These are phyloP conservation scores for Termitomyces sp. DNA, from an alignment of 768 basidiomycete species.

Conservation along the genomic window DNA sequence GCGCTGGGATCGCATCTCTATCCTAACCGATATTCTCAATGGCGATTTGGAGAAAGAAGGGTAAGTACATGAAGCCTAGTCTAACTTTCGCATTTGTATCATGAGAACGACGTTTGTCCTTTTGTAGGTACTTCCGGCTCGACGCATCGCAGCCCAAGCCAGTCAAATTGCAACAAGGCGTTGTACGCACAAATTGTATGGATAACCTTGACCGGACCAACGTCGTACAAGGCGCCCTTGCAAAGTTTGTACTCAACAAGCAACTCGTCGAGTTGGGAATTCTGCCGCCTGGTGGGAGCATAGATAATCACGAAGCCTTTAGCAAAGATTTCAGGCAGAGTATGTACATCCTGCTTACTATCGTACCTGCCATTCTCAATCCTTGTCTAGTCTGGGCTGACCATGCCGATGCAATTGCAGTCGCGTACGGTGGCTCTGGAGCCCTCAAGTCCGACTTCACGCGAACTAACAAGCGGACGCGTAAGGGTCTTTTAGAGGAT, in stretches of 20 bases:
- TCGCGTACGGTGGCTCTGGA: constrained; percentile 91
- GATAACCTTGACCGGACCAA: constrained; percentile 96
- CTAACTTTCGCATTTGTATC: background rate
- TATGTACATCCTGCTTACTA: constrained; percentile 33
- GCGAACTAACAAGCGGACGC: constrained; percentile 84
- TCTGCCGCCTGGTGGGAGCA: constrained; percentile 56
- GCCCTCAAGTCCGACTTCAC: constrained; percentile 98
- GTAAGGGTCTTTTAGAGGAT: constrained; percentile 76
- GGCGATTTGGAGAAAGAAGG: constrained; percentile 66
- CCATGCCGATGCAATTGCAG: constrained; percentile 86
- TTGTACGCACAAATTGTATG: constrained; percentile 96
- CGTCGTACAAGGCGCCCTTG: constrained; percentile 89
- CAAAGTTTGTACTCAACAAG: constrained; percentile 73
- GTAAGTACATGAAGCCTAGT: constrained; percentile 30
- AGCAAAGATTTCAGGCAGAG: constrained; percentile 84
- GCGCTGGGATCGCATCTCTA: constrained; percentile 88
- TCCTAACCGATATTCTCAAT: constrained; percentile 72
- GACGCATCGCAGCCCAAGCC: constrained; percentile 42
- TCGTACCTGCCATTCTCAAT: background rate
- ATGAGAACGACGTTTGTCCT: background rate
- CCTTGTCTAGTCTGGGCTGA: constrained; percentile 85
- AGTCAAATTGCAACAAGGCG: constrained; percentile 61
- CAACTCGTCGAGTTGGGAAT: constrained; percentile 76
- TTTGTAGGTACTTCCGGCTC: constrained; percentile 70
- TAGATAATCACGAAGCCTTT: constrained; percentile 80